Conservation (phyloP, 768 basidiomycete genomes). For the Lactarius sanguifluus region DNA sequence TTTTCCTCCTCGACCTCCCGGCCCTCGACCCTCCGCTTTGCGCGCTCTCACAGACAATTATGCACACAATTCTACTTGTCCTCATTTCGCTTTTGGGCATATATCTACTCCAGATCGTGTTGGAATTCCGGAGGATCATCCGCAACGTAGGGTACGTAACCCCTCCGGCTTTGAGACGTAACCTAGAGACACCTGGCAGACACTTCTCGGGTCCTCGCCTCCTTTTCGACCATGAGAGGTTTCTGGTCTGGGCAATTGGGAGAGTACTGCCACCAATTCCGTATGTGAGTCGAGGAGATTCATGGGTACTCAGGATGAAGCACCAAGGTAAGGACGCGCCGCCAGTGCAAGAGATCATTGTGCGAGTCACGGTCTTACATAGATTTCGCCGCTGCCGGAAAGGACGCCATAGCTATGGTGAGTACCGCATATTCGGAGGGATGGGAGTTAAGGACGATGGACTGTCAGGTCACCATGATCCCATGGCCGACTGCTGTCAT, state of each 20-base stretch:
- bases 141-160: neutral
- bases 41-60: neutral
- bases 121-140: constrained; percentile 14
- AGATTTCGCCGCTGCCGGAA: constrained; percentile 22
- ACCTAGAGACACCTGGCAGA: neutral
- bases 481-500: neutral
- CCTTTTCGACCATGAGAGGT: neutral
- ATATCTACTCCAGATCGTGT: neutral
- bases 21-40: neutral
- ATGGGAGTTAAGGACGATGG: neutral
- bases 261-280: neutral
- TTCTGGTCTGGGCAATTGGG: neutral
- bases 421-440: neutral
- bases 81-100: constrained; percentile 3
- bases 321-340: constrained; percentile 10
- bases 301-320: neutral
- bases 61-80: neutral
- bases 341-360: too few species aligned
- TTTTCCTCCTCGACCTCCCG: too few species aligned
- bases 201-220: constrained; percentile 12
- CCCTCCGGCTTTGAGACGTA: neutral
- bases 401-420: constrained; percentile 17
- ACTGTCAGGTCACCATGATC: constrained; percentile 10
- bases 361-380: neutral
- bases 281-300: neutral